Conservation (phyloP, 805 yeast species). For the Hanseniaspora lachancei region DNA sequence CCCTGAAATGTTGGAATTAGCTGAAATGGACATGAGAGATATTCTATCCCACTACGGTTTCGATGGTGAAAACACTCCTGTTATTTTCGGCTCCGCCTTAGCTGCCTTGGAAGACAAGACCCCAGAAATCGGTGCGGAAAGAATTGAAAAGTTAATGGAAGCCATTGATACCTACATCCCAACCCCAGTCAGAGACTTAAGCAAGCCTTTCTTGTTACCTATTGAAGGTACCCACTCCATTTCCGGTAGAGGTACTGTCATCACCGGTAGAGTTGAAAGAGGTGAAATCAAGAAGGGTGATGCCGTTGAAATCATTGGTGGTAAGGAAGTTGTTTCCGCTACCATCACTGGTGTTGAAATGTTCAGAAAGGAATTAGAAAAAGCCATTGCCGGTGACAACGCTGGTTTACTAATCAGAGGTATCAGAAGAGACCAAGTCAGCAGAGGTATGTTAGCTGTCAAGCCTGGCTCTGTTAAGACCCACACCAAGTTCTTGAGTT, state of each 20-base stretch:
- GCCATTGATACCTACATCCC: conserved; percentile 93
- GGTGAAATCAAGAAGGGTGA: conserved; percentile 96
- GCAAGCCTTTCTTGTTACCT: conserved; percentile 92
- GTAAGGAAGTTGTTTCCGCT: conserved; percentile 76
- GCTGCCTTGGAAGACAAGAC: conserved; percentile 81
- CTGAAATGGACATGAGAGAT: conserved; percentile 99
- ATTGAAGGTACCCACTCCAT: conserved; percentile 95
- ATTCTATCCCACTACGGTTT: conserved; percentile 80
- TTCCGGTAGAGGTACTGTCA: conserved; percentile 99
- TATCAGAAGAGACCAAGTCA: conserved; percentile 90
- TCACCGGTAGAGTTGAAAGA: conserved; percentile 97
- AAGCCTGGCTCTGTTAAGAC: conserved; percentile 87
- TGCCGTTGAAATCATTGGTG: conserved; percentile 94
- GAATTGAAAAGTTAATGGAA: conserved; percentile 69
- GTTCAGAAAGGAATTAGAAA: conserved; percentile 97
- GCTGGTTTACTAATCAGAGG: conserved; percentile 97
- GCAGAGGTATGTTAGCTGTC: conserved; percentile 95
- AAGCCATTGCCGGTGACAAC: conserved; percentile 98
- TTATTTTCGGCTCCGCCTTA: conserved; percentile 95
- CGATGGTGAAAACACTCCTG: conserved; percentile 97
- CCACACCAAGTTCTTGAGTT: conserved; percentile 86
- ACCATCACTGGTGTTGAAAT: conserved; percentile 97
- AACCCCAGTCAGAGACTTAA: conserved; percentile 91
- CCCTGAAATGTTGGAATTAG: conserved; percentile 97
- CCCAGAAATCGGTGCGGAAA: conserved; percentile 85